phyloP scores from a whole-genome alignment of 495 filamentous ascomycete species.

The Haplographium delicatum region DNA sequence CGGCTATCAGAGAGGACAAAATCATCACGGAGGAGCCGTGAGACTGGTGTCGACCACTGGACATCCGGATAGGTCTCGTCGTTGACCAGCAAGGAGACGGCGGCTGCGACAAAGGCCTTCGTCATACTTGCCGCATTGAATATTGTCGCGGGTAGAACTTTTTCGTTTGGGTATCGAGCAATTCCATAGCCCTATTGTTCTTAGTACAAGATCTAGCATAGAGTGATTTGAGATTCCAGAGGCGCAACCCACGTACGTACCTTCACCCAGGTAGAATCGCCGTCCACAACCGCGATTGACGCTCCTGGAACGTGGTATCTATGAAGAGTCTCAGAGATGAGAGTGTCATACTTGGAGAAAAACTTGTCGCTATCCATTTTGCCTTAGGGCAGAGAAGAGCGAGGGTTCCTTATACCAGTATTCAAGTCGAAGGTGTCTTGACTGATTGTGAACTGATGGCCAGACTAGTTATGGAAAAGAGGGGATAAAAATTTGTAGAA shows the following conservation, averaged over 20 bases:
- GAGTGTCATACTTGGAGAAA: no score
- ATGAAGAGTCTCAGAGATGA: constrained; percentile 32
- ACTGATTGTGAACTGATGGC: no score
- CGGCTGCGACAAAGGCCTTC: constrained; percentile 50
- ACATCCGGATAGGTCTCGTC: constrained; percentile 36
- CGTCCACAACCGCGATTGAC: constrained; percentile 42
- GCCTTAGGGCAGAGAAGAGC: no score
- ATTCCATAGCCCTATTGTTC: constrained; percentile 37
- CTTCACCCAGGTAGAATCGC: constrained; percentile 37
- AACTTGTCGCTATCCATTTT: no score
- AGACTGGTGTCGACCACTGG: constrained; percentile 42
- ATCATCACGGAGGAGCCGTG: constrained; percentile 43
- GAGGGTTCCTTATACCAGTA: no score
- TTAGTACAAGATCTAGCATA: no score
- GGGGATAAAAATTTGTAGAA: no score
- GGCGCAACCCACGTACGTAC: no score
- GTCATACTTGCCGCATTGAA: constrained; percentile 45
- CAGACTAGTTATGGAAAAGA: no score
- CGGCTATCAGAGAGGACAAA: constrained; percentile 45
- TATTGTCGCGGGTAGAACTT: constrained; percentile 39
- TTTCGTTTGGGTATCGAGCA: constrained; percentile 30
- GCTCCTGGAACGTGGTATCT: constrained; percentile 46
- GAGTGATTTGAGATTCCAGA: no score
- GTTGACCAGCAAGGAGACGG: constrained; percentile 41
- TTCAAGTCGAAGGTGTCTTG: no score